Evolutionary conservation across 2,329 filamentous ascomycete genomes (phyloP).

Genomic region (Bipolaris oryzae): DNA sequence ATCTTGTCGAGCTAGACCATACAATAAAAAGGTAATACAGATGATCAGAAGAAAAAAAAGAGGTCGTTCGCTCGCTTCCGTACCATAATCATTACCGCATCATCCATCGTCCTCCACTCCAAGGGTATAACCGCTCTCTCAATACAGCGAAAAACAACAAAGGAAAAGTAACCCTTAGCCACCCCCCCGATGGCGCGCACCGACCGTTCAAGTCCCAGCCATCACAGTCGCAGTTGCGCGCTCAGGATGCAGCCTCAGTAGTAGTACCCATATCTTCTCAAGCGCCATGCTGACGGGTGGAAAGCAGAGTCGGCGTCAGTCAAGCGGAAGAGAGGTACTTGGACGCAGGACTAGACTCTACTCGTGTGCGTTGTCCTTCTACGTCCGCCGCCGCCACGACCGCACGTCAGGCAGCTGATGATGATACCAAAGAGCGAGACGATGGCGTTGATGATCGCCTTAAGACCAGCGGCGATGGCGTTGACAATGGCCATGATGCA

Average conservation of each 20-base stretch:
- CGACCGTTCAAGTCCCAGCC: background rate
- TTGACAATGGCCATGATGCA: constrained; percentile 56
- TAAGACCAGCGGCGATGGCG: constrained; percentile 54
- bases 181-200: background rate
- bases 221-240: no score
- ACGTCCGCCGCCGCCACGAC: constrained; percentile 50
- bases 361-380: constrained; percentile 45
- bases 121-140: constrained; percentile 6
- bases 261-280: constrained; percentile 8
- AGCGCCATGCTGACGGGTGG: constrained; percentile 10
- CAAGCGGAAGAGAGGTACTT: constrained; percentile 6
- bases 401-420: constrained; percentile 58
- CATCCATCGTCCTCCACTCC: background rate
- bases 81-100: constrained; percentile 8
- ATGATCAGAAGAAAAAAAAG: background rate
- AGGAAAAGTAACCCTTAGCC: background rate
- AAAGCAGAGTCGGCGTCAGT: constrained; percentile 1
- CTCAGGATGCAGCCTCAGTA: background rate
- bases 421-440: constrained; percentile 57
- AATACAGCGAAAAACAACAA: background rate
- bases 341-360: constrained; percentile 43
- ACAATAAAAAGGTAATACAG: constrained; percentile 7
- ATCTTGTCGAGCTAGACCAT: constrained; percentile 11
- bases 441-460: constrained; percentile 57
- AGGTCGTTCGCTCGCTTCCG: constrained; percentile 7